Conservation (phyloP, 164 flowering plant genomes). For the Berberis thunbergii region DNA sequence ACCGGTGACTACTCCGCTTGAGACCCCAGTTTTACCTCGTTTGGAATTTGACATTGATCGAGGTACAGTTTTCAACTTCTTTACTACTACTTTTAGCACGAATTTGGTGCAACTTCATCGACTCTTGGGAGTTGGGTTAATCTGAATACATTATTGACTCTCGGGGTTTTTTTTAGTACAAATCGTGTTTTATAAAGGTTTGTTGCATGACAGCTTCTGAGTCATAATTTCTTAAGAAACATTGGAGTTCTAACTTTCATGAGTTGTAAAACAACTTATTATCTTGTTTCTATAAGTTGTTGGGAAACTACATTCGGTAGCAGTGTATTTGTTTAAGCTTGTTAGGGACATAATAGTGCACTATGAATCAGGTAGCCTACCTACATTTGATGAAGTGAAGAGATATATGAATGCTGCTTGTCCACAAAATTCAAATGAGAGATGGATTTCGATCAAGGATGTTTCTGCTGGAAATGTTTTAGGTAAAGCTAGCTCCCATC, state of each 20-base stretch:
- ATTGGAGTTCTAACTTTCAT: too few relatives aligned
- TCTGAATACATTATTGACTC: neutral
- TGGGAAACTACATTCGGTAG: too few relatives aligned
- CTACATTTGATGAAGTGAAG: slow-evolving; percentile 47
- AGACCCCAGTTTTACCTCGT: slow-evolving; percentile 29
- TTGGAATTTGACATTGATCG: slow-evolving; percentile 30
- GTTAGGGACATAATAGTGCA: slow-evolving; percentile 6
- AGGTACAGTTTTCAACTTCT: slow-evolving; percentile 30
- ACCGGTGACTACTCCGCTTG: slow-evolving; percentile 35
- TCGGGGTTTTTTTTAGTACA: neutral
- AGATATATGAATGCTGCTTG: slow-evolving; percentile 26
- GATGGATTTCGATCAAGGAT: slow-evolving; percentile 34
- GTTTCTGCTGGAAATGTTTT: slow-evolving; percentile 34
- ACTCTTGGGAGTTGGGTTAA: neutral
- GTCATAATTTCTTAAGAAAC: too few relatives aligned
- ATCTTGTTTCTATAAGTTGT: too few relatives aligned
- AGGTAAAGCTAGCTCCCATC: slow-evolving; percentile 12
- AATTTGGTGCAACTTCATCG: too few relatives aligned
- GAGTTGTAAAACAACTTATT: too few relatives aligned
- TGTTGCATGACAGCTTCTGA: too few relatives aligned
- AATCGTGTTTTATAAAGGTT: too few relatives aligned
- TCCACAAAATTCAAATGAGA: slow-evolving; percentile 18
- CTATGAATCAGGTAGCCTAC: slow-evolving; percentile 46
- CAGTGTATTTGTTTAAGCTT: neutral
- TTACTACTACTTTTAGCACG: neutral